Base-by-base conservation (phyloP, 164 flowering plant genomes). In the Chloranthus sessilifolius region DNA sequence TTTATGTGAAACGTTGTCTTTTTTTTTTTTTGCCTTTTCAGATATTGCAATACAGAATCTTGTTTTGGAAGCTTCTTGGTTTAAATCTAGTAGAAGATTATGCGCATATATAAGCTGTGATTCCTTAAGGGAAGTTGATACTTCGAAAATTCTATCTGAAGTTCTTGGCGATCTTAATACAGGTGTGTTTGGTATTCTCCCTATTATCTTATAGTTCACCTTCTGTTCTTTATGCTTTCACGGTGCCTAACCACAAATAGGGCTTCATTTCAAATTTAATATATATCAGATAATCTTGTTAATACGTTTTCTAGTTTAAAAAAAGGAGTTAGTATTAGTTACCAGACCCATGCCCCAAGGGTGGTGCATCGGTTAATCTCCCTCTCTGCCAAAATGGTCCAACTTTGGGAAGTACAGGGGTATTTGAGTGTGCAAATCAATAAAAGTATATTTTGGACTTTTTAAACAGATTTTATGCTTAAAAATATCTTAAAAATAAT, bases 41-140 rank as follows among this genome's bases (percentile, higher is more conserved):
- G 99, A 88, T 69, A 53, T 71, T 57, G 84, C 76, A 26, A 84
- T 92, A 59, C 99, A 86, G 66, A 69, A 52, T 17, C 48, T 72
- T 33, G 75, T 92, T 22, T 52, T 86, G 68, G 85, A 77, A 53
- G 77, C 99, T 60, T 76, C 89, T 23, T 88, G 99, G 97, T 88
- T 84, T 50, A 79, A 73, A 56, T 78, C 91, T 24, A 64, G 95
- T 62, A 56, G 61, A 59, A 75, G 95, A 56, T 68, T 92, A 62
- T 86, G 97, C 65, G 97, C 99, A 31, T 92, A 92, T 66, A 80
- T 92, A 55, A 79, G 95, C 68, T 92, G 99, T 52, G 67, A 68
- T 64, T 66, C 95, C 43, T 70, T 92, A 19, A 63, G 89, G 12
- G 99, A 92, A 74, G 99, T 92, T 37, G 84, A 92, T 58, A 88